Evolutionary conservation across 2,329 filamentous ascomycete species (phyloP), one percentile per base, ranked within the genome.

Genomic region (Hypoxylon sp.): DNA sequence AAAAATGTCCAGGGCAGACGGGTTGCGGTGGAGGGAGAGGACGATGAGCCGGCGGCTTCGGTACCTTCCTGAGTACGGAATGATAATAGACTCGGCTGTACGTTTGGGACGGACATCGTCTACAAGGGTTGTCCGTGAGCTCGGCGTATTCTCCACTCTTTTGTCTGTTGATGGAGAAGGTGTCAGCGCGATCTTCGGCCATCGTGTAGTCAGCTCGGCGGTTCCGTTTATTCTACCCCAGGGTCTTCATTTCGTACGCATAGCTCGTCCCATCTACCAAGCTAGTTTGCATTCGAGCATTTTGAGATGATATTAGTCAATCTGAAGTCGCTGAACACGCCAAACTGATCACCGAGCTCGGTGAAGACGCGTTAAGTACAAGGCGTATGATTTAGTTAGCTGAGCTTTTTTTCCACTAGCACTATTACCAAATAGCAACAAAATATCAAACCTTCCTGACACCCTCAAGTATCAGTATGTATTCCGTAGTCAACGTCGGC

Each of bases 1-100:
- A 75, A 83, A 68, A 87, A 87, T 43, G 87, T 96, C 4, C 73
- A 91, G 61, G 93, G 93, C 2, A 79, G 77, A 62, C 79, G 87
- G 38, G 83, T 96, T 7, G 62, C 72, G 19, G 78, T 79, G 17
- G 92, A 97, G 69, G 90, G 87, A 54, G 87, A 90, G 66, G 78
- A 86, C 57, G 87, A 90, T 65, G 75, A 63, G 9, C 6, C 21
- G 9, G 21, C 9, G 21, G 21, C 21, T n/a, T 25, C 21, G 21
- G 9, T 25, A 6, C 5, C 9, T 25, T 25, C 5, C 21, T 25
- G 21, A 6, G 21, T 6, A 9, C 21, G 9, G 21, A 9, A 25
- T 25, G 21, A 25, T 6, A 5, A 25, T 25, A 25, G 5, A 25
- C 21, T n/a, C n/a, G n/a, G n/a, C n/a, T n/a, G n/a, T n/a, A n/a